A percentile compares a stretch with the other conserved stretches of the same genome.
These are phyloP conservation scores for Viola odorata DNA, from an alignment of 345 rosid species.

Conservation along the genomic window DNA sequence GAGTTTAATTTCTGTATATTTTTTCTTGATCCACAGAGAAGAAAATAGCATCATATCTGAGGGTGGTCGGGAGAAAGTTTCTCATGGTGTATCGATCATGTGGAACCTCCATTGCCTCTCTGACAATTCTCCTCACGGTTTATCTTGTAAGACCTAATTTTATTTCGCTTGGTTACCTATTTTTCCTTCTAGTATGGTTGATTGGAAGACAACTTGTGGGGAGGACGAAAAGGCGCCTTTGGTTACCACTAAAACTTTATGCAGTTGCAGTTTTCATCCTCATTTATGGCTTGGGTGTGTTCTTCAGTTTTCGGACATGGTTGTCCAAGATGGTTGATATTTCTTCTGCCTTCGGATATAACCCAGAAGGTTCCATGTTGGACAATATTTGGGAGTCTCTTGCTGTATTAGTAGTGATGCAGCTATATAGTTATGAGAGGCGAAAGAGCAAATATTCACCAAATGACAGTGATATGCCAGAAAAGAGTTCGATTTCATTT, in stretches of 20 bases:
- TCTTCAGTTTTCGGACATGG: conserved; percentile 23
- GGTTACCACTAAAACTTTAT: conserved; percentile 39
- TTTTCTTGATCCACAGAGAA: conserved; percentile 24
- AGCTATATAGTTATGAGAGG: conserved; percentile 42
- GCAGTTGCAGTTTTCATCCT: conserved; percentile 28
- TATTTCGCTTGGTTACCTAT: conserved; percentile 35
- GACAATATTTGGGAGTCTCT: conserved; percentile 34
- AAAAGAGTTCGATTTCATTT: conserved; percentile 10
- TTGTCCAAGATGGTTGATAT: conserved; percentile 27
- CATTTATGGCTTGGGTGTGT: conserved; percentile 29
- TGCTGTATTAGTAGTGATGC: conserved; percentile 37
- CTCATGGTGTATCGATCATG: conserved; percentile 37
- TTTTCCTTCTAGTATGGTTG: conserved; percentile 43
- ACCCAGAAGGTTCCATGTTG: conserved; percentile 28
- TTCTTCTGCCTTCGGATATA: conserved; percentile 25
- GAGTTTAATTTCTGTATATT: neutral
- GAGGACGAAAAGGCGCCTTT: conserved; percentile 31
- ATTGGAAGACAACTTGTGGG: conserved; percentile 37
- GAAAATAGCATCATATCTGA: conserved; percentile 28
- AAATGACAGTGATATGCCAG: conserved; percentile 9
- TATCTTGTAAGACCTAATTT: conserved; percentile 37
- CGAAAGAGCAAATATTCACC: conserved; percentile 19
- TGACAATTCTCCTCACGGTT: conserved; percentile 38
- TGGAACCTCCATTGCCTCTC: conserved; percentile 39
- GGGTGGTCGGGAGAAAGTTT: conserved; percentile 33